A percentile compares a stretch with the other conserved stretches of the same genome.
Evolutionary conservation across 495 filamentous ascomycete genomes (phyloP).

Genomic region (Aspergillus incahuasiensis): DNA sequence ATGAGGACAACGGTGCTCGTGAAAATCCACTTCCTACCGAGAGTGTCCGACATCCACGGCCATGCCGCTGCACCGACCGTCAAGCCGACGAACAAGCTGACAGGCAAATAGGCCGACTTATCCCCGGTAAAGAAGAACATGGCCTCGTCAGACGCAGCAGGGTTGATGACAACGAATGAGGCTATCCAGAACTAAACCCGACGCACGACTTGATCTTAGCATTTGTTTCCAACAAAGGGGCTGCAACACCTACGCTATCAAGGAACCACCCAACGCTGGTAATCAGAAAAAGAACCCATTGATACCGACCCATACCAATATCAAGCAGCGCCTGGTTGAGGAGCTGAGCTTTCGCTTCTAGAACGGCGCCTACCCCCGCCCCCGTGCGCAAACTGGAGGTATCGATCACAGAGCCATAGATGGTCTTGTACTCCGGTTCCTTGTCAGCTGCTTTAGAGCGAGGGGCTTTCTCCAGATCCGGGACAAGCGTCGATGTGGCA

Average conservation of each 20-base stretch:
- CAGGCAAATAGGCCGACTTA: conserved; percentile 3
- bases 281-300: conserved; percentile 68
- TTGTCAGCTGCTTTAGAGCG: conserved; percentile 1
- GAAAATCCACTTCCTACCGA: conserved; percentile 24
- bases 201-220: too few species aligned
- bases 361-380: conserved; percentile 11
- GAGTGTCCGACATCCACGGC: conserved; percentile 23
- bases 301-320: conserved; percentile 75
- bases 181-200: conserved; percentile 30
- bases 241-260: too few species aligned
- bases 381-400: not conserved
- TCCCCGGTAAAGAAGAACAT: not conserved
- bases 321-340: conserved; percentile 40
- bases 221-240: too few species aligned
- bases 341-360: conserved; percentile 30
- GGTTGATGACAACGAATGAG: conserved; percentile 14
- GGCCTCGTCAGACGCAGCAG: conserved; percentile 14
- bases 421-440: not conserved
- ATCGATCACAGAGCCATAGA: not conserved
- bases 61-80: conserved; percentile 20
- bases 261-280: conserved; percentile 55
- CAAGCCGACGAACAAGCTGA: conserved; percentile 21
- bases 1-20: conserved; percentile 23
- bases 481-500: conserved; percentile 16
- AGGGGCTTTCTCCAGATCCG: conserved; percentile 17